Evolutionary conservation across 306 rosid genomes (phyloP), one percentile per base, ranked within the genome.

Genomic region (Urtica urens): DNA sequence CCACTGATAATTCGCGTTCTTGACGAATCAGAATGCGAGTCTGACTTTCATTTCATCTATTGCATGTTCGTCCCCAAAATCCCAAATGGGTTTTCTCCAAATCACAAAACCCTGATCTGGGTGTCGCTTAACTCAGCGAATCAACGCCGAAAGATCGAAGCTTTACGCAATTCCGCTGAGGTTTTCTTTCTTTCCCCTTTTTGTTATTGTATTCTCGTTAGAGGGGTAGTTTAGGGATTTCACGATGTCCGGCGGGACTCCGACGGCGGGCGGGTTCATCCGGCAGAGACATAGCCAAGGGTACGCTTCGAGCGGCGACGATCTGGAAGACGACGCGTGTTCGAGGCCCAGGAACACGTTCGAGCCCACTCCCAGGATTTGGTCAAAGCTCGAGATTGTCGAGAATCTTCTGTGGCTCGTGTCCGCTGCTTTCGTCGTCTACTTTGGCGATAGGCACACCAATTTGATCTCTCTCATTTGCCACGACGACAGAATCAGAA

Each of bases 241-340:
- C 59, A 57, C 63, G 37, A 90, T 90, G 99, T 85, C 99, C 18
- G 96, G 96, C 2, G 96, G 99, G 51, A 85, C 99, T 35, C 94
- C 99, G 1, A 72, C 64, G 25, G 86, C 72, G 35, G 82, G 94
- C 63, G 83, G 92, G 29, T 69, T 65, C 34, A 90, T 92, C 78
- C 77, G 99, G 69, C 96, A 92, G 76, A 82, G 99, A 66, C 94
- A 90, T 38, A 92, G 94, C 73, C 99, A 78, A 58, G 96, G 96
- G 3, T 82, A 85, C 77, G 90, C 77, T 3, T 82, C 94, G 16
- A 85, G 95, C 38, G 94, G 95, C 3, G 99, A 90, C 79, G 99
- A 90, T 69, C 68, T 90, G 31, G 99, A 92, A 60, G 99, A 92
- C 38, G 99, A 92, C 67, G 96, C 96, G 13, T 79, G 93, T 60